phyloP scores from a whole-genome alignment of 202 grass and related monocot genomes.

The Sporobolus alterniflorus region DNA sequence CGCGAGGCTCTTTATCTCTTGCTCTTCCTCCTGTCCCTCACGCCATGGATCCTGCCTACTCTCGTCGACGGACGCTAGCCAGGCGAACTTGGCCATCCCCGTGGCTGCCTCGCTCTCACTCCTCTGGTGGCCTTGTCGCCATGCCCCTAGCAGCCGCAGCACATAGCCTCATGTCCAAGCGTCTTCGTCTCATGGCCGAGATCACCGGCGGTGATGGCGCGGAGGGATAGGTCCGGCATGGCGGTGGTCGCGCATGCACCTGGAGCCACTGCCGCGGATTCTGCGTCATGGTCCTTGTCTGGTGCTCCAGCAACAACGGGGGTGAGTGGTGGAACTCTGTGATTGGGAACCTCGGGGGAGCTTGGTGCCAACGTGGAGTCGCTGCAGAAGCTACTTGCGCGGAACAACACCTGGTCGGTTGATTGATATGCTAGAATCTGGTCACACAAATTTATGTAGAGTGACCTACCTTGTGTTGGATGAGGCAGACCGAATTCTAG shows the following conservation, averaged over 20 bases:
- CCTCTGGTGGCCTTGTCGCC: too few species aligned
- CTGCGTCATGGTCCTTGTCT: neutral
- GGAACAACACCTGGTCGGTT: conserved; percentile 90
- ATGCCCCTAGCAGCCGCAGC: too few species aligned
- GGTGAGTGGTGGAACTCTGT: conserved; percentile 78
- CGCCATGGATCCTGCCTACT: too few species aligned
- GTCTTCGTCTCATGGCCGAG: too few species aligned
- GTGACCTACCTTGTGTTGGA: conserved; percentile 95
- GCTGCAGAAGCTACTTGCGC: conserved; percentile 76
- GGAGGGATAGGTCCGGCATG: conserved; percentile 45
- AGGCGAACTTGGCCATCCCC: too few species aligned
- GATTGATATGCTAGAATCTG: conserved; percentile 94
- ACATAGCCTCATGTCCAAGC: too few species aligned
- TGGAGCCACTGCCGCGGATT: neutral
- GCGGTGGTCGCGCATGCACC: neutral
- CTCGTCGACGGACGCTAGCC: too few species aligned
- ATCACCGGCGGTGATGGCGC: conserved; percentile 40
- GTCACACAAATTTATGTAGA: conserved; percentile 83
- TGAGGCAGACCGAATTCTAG: conserved; percentile 96
- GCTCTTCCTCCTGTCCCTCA: too few species aligned
- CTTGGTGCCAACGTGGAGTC: conserved; percentile 71
- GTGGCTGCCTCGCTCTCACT: too few species aligned
- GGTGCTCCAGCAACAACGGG: neutral
- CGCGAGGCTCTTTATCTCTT: too few species aligned
- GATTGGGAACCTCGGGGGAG: conserved; percentile 81